These are phyloP conservation scores for Wickerhamiella shivajii DNA, from an alignment of 805 yeast species.

Conservation along the genomic window DNA sequence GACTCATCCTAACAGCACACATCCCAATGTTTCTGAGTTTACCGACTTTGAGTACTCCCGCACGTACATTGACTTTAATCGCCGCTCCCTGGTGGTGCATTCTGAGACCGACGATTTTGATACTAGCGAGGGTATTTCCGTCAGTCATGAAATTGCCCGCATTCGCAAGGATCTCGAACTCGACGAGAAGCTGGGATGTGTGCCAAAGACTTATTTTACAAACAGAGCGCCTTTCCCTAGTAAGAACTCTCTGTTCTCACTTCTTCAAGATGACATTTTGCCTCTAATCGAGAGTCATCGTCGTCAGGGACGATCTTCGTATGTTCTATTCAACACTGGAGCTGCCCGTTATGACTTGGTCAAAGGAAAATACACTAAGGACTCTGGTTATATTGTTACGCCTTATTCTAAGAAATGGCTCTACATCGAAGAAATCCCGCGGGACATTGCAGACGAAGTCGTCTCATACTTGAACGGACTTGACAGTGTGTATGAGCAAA, in stretches of 20 bases:
- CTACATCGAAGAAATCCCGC: constrained; percentile 43
- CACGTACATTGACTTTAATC: constrained; percentile 69
- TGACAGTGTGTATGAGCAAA: constrained; percentile 12
- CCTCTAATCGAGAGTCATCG: constrained; percentile 25
- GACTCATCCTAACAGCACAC: background rate
- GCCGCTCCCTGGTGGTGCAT: constrained; percentile 55
- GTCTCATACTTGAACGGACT: constrained; percentile 38
- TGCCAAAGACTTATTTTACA: constrained; percentile 51
- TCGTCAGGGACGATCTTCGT: constrained; percentile 24
- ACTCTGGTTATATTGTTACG: constrained; percentile 64
- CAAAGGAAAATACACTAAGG: constrained; percentile 68
- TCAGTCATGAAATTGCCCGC: constrained; percentile 31
- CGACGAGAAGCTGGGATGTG: constrained; percentile 43
- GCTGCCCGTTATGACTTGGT: constrained; percentile 75
- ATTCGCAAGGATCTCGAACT: constrained; percentile 38
- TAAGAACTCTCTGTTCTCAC: constrained; percentile 38
- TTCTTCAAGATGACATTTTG: constrained; percentile 44
- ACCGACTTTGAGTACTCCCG: constrained; percentile 31
- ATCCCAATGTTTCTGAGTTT: background rate
- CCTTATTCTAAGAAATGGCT: constrained; percentile 78
- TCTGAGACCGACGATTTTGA: constrained; percentile 25
- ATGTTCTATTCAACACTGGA: constrained; percentile 67
- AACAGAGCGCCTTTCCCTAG: constrained; percentile 52
- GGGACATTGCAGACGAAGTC: constrained; percentile 39
- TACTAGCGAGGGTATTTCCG: constrained; percentile 38